A percentile compares a stretch with the other conserved stretches of the same genome.
Evolutionary conservation across 495 filamentous ascomycete species (phyloP).

Genomic region (Talaromyces wortmannii): DNA sequence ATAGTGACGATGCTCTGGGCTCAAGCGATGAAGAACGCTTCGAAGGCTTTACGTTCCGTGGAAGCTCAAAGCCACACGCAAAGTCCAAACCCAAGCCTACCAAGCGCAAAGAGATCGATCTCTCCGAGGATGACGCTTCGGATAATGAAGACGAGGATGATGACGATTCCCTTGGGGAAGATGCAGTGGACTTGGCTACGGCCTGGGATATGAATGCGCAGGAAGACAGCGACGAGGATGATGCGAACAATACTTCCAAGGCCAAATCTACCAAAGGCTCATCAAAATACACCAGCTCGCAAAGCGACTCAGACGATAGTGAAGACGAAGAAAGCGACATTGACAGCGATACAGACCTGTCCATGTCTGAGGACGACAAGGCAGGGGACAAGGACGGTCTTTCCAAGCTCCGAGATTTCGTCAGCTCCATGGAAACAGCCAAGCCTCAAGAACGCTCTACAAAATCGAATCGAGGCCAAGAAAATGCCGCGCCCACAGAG

Average conservation of each 20-base stretch:
- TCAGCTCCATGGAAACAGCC: slow-evolving; percentile 56
- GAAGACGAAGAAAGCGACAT: slow-evolving; percentile 39
- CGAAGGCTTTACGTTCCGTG: slow-evolving; percentile 66
- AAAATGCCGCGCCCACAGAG: slow-evolving; percentile 48
- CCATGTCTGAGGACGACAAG: slow-evolving; percentile 54
- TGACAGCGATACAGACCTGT: slow-evolving; percentile 37
- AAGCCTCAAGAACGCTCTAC: slow-evolving; percentile 13
- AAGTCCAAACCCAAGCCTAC: slow-evolving; percentile 30
- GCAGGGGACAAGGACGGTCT: slow-evolving; percentile 51
- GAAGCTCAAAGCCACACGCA: slow-evolving; percentile 44
- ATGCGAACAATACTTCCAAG: slow-evolving; percentile 22
- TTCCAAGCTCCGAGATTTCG: slow-evolving; percentile 59
- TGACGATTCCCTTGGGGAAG: slow-evolving; percentile 68
- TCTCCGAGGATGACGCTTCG: slow-evolving; percentile 50
- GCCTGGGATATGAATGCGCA: slow-evolving; percentile 69
- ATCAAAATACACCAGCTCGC: slow-evolving; percentile 25
- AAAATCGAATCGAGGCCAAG: slow-evolving; percentile 28
- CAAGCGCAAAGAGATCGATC: slow-evolving; percentile 37
- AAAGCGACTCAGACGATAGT: slow-evolving; percentile 21
- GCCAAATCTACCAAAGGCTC: slow-evolving; percentile 21
- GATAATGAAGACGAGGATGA: slow-evolving; percentile 44
- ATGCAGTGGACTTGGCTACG: slow-evolving; percentile 76
- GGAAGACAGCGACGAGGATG: slow-evolving; percentile 23
- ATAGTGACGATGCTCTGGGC: slow-evolving; percentile 91
- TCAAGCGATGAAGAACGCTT: slow-evolving; percentile 81